A percentile compares a stretch with the other conserved stretches of the same genome.
Conservation (phyloP, 2,329 filamentous ascomycete genomes). For the Penicillium sp. region DNA sequence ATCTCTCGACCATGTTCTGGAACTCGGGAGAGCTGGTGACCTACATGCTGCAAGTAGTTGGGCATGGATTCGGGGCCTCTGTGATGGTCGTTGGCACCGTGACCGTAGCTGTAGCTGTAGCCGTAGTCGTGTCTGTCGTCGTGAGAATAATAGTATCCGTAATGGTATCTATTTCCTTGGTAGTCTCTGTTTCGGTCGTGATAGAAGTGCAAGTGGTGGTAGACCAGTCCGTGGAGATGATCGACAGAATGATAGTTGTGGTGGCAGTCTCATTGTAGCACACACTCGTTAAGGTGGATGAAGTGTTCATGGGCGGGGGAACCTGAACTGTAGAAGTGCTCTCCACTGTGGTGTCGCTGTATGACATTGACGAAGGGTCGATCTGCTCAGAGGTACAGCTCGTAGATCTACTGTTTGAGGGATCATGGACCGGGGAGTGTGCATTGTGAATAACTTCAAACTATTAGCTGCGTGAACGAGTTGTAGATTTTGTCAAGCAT, state of each 20-base stretch:
- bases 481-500: background rate
- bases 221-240: background rate
- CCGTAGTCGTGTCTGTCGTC: background rate
- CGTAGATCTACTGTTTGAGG: background rate
- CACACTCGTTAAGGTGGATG: background rate
- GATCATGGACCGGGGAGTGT: constrained; percentile 4
- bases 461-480: background rate
- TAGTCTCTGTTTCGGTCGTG: no score
- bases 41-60: constrained; percentile 20
- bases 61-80: constrained; percentile 17
- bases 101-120: background rate
- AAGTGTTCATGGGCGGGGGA: background rate
- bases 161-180: background rate
- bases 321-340: constrained; percentile 3
- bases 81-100: constrained; percentile 18
- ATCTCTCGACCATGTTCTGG: background rate
- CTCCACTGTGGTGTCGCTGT: constrained; percentile 2
- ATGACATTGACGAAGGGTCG: background rate
- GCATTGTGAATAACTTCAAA: constrained; percentile 9
- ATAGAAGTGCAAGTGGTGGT: background rate
- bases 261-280: constrained; percentile 4
- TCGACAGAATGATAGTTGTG: constrained; percentile 6
- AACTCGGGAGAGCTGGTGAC: background rate
- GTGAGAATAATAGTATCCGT: background rate
- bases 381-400: constrained; percentile 6